These are phyloP conservation scores for Gossypium herbaceum DNA, from an alignment of 345 rosid genomes.

Conservation along the genomic window DNA sequence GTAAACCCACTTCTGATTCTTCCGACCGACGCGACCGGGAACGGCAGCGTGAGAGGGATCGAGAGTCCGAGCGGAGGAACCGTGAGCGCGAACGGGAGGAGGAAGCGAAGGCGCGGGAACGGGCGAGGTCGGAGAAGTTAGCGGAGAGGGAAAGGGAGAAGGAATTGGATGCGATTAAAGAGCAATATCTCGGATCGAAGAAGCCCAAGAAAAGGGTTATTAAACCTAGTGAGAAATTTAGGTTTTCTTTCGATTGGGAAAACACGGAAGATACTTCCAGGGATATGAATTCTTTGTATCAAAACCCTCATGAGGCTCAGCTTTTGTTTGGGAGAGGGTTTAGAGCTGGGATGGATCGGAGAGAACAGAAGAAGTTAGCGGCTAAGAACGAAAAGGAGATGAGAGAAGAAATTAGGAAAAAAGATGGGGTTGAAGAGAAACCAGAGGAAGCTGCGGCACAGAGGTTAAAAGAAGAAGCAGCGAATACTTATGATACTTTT, in stretches of 20 bases:
- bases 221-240: slow-evolving; percentile 86
- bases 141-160: slow-evolving; percentile 77
- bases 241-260: slow-evolving; percentile 97
- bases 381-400: slow-evolving; percentile 91
- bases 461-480: slow-evolving; percentile 74
- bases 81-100: slow-evolving; percentile 65
- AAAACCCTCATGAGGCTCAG: slow-evolving; percentile 98
- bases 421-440: slow-evolving; percentile 77
- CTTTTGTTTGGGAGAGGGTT: slow-evolving; percentile 89
- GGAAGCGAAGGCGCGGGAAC: slow-evolving; percentile 57
- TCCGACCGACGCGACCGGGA: slow-evolving; percentile 35
- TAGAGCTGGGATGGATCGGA: slow-evolving; percentile 92
- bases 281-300: slow-evolving; percentile 83
- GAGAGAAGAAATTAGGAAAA: slow-evolving; percentile 74
- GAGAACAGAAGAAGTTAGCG: slow-evolving; percentile 93
- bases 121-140: slow-evolving; percentile 63
- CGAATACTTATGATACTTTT: slow-evolving; percentile 77
- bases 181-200: slow-evolving; percentile 88
- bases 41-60: slow-evolving; percentile 29
- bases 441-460: slow-evolving; percentile 91
- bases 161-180: slow-evolving; percentile 79
- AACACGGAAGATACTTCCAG: slow-evolving; percentile 90
- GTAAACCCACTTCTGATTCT: slow-evolving; percentile 20
- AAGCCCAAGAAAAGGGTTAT: slow-evolving; percentile 94
- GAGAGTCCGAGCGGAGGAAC: slow-evolving; percentile 44